phyloP scores from a whole-genome alignment of 192 early-diverging fungal species.

The Linderina pennispora region DNA sequence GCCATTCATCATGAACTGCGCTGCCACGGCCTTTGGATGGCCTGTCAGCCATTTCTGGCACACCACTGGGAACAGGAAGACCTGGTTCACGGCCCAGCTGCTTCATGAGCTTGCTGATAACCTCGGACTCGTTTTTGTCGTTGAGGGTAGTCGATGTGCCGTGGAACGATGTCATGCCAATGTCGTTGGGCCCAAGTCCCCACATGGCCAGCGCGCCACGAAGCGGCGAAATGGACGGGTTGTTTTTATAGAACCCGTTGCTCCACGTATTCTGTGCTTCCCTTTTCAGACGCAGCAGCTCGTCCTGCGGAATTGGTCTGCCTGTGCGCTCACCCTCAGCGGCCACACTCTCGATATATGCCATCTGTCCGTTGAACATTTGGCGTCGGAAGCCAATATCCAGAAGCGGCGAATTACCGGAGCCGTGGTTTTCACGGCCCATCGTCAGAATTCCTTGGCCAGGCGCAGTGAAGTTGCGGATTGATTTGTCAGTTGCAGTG shows the following conservation, averaged over 20 bases:
- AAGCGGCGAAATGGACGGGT: conserved; percentile 76
- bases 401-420: conserved; percentile 54
- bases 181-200: conserved; percentile 87
- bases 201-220: conserved; percentile 85
- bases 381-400: conserved; percentile 80
- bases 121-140: conserved; percentile 94
- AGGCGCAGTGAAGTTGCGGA: conserved; percentile 91
- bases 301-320: too few relatives aligned
- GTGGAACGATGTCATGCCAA: conserved; percentile 92
- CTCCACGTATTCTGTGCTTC: conserved; percentile 73
- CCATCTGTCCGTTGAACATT: conserved; percentile 52
- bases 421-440: conserved; percentile 63
- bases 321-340: conserved; percentile 47
- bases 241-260: conserved; percentile 76
- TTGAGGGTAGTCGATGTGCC: conserved; percentile 94
- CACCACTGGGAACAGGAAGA: conserved; percentile 68
- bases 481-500: conserved; percentile 95
- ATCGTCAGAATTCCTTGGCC: conserved; percentile 92
- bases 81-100: conserved; percentile 85
- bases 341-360: conserved; percentile 10
- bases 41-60: conserved; percentile 94
- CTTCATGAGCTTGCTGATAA: conserved; percentile 75
- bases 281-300: conserved; percentile 65
- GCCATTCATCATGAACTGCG: conserved; percentile 95
- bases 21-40: conserved; percentile 88